Base-by-base conservation (phyloP, 352 stramenopile species). In the Elongisporangium prolatum region DNA sequence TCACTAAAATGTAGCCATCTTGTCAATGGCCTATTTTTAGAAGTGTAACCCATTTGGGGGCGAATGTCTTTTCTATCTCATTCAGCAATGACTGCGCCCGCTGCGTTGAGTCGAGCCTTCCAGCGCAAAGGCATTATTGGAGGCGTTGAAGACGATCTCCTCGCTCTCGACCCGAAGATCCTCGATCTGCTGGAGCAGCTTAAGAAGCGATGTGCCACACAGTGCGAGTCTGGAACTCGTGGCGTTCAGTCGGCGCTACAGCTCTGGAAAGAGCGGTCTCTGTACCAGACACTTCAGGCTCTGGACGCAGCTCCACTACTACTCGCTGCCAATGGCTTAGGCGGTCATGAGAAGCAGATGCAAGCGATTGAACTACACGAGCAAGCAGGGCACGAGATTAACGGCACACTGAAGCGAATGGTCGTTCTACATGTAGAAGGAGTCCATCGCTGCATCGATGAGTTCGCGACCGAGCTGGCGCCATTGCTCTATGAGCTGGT, bases 351-450 rank as follows among this genome's bases (percentile, higher is more conserved):
- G 37, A 73, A 61, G 37, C 75, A 88, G 34, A 75, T 86, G 34
- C 65, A 84, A 49, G 74, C 74, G 11, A 88, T 88, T 28, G 78
- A 88, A 44, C 54, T 69, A 22, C 69, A 88, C 40, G 78, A 86
- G 18, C 80, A 72, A 24, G 70, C 57, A 2, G 69, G 71, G 0
- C 70, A 64, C 17, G 72, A 80, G 22, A 59, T 86, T 0, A 75
- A 70, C 17, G 64, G 79, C 2, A 55, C 72, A 21, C 61, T 78
- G 4, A 21, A 57, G 8, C 55, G 56, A 3, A 55, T 80, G 20
- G 55, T 80, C 1, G 18, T 61, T 9, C 61, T 62, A 10, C 60
- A 62, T 0, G 51, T 63, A 14, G 25, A 62, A 7, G n/a, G 67
- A 0, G 56, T 79, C 18, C 52, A 71, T 11, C 18, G 44, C 0